Conservation (phyloP, 495 filamentous ascomycete genomes). For the Trichocladium antarcticum region DNA sequence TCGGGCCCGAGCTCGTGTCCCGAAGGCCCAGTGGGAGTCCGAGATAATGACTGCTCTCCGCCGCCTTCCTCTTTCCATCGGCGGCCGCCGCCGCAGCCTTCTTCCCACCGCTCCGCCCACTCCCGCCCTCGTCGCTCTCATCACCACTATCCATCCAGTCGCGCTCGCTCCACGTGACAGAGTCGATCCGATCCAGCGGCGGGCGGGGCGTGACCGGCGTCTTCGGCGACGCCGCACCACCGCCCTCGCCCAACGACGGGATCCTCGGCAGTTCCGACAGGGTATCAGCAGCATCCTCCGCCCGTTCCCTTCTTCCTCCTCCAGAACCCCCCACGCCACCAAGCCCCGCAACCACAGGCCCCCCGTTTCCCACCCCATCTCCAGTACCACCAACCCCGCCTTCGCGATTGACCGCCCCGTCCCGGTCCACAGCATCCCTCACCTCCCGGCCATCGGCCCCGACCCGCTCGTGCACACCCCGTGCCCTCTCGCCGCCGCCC, state of each 20-base stretch:
- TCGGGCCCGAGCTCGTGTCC: constrained; percentile 9
- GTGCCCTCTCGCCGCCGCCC: constrained; percentile 32
- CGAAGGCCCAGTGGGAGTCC: neutral
- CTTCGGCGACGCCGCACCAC: neutral
- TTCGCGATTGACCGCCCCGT: constrained; percentile 2
- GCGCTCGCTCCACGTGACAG: constrained; percentile 43
- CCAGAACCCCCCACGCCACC: neutral
- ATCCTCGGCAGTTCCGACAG: too few species aligned
- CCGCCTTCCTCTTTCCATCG: constrained; percentile 12
- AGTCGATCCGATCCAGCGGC: constrained; percentile 26
- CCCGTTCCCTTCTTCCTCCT: constrained; percentile 1
- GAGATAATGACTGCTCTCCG: too few species aligned
- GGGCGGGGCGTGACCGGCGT: constrained; percentile 19
- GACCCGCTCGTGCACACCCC: constrained; percentile 22
- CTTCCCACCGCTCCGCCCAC: constrained; percentile 13
- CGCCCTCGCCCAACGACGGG: too few species aligned
- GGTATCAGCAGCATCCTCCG: neutral
- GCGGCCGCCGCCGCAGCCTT: neutral
- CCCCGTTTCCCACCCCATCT: too few species aligned
- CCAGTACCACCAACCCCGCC: constrained; percentile 2
- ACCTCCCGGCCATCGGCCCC: constrained; percentile 34
- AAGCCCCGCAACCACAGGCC: too few species aligned
- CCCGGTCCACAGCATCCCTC: constrained; percentile 14
- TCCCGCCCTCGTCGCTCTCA: constrained; percentile 33
- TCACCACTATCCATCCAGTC: constrained; percentile 43